Base-by-base conservation (phyloP, 1,139 yeast genomes). In the Lodderomyces pseudojiufengensis region DNA sequence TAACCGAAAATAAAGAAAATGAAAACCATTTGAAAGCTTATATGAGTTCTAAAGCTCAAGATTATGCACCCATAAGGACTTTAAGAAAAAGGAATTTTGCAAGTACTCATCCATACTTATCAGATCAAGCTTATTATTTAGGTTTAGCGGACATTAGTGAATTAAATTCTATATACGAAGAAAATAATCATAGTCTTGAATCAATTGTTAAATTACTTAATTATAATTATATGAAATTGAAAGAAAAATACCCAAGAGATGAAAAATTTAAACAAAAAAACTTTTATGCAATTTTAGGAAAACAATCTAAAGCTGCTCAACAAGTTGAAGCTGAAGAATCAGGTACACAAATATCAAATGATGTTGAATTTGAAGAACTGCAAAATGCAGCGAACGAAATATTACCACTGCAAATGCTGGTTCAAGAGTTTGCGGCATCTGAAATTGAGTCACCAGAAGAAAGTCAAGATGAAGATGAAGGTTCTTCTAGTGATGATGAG, bases 81-180 rank as follows among this genome's bases (percentile, higher is more conserved):
- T 50, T 70, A 14, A 51, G 76, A 5, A 66, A 67, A 45, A 50
- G 76, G 20, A 70, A 65, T 32, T 70, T 70, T 44, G 63, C 75
- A 2, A 64, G 71, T 47, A 60, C 73, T 2, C 73, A 69, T 47
- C 76, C 76, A 0, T 70, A 70, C 43, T 45, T 70, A 15, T 70
- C 73, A 3, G 76, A 70, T 43, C 73, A 68, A 42, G 73, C 73
- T 3, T 70, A 66, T 41, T 70, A 69, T 55, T 52, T 70, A 32
- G 75, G 70, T 1, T 51, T 70, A 9, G 56, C 70, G 8, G 55
- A 60, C 31, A 49, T 57, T 3, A 61, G 59, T 23, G 59, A 61
- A 35, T 51, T 70, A 40, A 68, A 70, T 47, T 66, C 64, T 27
- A 44, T 70, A 31, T 69, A 64, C 44, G 61, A 57, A 32, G 63